Percentiles rank a stretch among this genome's conserved stretches.
phyloP scores from a whole-genome alignment of 305 asterid species.

The Lippia alba region DNA sequence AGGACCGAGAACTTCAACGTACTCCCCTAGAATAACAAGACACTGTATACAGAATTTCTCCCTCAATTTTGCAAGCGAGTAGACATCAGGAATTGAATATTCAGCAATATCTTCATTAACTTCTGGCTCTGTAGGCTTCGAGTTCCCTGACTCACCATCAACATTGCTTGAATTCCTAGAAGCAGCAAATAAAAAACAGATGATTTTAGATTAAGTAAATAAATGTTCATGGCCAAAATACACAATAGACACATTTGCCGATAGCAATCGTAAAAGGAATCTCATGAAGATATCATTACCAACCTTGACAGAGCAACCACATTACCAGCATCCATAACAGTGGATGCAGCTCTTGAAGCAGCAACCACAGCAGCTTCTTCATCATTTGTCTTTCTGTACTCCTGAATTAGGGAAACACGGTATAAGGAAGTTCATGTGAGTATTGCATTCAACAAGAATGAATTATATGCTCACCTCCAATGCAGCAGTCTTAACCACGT shows the following conservation, averaged over 20 bases:
- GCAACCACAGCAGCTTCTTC: slow-evolving; percentile 91
- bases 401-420: slow-evolving; percentile 51
- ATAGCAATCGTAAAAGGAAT: slow-evolving; percentile 23
- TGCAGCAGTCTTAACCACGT: slow-evolving; percentile 93
- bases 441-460: slow-evolving; percentile 33
- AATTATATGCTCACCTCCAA: slow-evolving; percentile 67
- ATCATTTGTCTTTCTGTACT: slow-evolving; percentile 72
- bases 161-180: slow-evolving; percentile 58
- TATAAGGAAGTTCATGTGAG: slow-evolving; percentile 25
- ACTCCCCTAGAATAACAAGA: slow-evolving; percentile 89
- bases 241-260: slow-evolving; percentile 18
- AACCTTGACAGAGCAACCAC: slow-evolving; percentile 80
- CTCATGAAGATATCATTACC: slow-evolving; percentile 36
- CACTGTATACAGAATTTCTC: slow-evolving; percentile 96
- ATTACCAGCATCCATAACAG: slow-evolving; percentile 90
- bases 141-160: slow-evolving; percentile 57
- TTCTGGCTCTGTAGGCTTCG: slow-evolving; percentile 63
- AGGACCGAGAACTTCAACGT: slow-evolving; percentile 99
- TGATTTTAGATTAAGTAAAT: slow-evolving; percentile 21
- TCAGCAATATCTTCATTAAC: slow-evolving; percentile 67
- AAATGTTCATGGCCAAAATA: slow-evolving; percentile 18
- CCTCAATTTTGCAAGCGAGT: slow-evolving; percentile 79
- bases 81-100: slow-evolving; percentile 59
- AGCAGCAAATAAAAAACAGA: slow-evolving; percentile 25
- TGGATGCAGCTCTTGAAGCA: slow-evolving; percentile 90